phyloP scores from a whole-genome alignment of 164 flowering plant genomes.

The Pachysandra terminalis region DNA sequence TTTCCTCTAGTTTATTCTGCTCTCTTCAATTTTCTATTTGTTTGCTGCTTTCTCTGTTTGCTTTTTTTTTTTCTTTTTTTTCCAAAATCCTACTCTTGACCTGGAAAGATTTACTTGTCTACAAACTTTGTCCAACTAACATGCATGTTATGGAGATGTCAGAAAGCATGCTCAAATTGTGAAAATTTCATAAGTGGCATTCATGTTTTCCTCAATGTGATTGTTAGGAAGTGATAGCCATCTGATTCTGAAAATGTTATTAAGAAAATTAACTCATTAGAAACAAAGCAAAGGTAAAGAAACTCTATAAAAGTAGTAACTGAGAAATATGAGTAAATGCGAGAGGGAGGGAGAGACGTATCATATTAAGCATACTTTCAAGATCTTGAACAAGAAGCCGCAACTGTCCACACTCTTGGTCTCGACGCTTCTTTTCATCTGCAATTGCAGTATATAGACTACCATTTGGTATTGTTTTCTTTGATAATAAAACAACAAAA shows the following conservation, averaged over 20 bases:
- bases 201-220: neutral
- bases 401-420: slow-evolving; percentile 57
- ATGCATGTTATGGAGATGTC: neutral
- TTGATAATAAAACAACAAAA: neutral
- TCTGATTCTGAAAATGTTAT: neutral
- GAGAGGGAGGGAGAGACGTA: too few species aligned
- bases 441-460: slow-evolving; percentile 12
- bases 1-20: too few species aligned
- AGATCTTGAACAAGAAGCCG: slow-evolving; percentile 69
- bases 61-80: too few species aligned
- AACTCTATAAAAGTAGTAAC: neutral
- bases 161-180: neutral
- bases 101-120: neutral
- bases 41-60: too few species aligned
- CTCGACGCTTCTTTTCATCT: slow-evolving; percentile 56
- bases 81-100: too few species aligned
- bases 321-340: slow-evolving; percentile 13
- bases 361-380: slow-evolving; percentile 42
- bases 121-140: neutral
- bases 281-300: slow-evolving; percentile 1
- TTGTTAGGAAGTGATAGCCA: neutral
- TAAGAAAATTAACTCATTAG: neutral
- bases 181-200: neutral
- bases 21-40: too few species aligned
- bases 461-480: neutral